A percentile compares a stretch with the other conserved stretches of the same genome.
phyloP scores from a whole-genome alignment of 768 basidiomycete species.

The Tricholoma saponaceum region DNA sequence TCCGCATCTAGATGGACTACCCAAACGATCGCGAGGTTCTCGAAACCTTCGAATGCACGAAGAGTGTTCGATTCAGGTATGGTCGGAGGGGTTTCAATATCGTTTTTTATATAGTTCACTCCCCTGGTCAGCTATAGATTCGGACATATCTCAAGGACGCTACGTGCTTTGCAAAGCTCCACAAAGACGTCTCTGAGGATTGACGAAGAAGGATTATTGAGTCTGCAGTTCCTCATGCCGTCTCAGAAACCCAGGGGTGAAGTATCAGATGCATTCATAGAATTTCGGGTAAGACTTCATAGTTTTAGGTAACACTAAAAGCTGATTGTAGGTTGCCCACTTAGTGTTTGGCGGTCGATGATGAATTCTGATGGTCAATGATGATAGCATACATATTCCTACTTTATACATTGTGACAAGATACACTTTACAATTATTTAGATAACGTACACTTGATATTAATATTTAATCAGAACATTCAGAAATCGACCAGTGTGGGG shows the following conservation, averaged over 20 bases:
- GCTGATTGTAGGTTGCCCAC: constrained; percentile 1
- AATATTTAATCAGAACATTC: neutral
- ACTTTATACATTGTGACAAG: neutral
- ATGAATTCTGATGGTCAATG: constrained; percentile 18
- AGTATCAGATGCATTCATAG: constrained; percentile 65
- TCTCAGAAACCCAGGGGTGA: constrained; percentile 39
- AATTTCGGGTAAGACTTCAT: constrained; percentile 68
- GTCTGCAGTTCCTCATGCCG: constrained; percentile 88
- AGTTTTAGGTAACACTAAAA: neutral
- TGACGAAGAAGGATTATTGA: constrained; percentile 75
- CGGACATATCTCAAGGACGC: constrained; percentile 65
- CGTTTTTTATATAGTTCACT: neutral
- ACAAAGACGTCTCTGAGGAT: constrained; percentile 89
- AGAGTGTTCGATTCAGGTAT: constrained; percentile 68
- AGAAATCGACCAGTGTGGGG: neutral
- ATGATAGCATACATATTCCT: neutral
- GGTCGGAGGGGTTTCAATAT: neutral
- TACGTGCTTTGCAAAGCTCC: constrained; percentile 76
- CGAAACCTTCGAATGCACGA: constrained; percentile 81
- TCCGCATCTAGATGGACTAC: constrained; percentile 77
- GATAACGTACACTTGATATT: neutral
- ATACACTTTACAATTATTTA: neutral
- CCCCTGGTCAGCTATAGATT: constrained; percentile 74
- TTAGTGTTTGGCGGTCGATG: constrained; percentile 43
- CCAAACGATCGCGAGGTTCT: constrained; percentile 90